Percentiles rank a stretch among this genome's conserved stretches.
Conservation (phyloP, 495 filamentous ascomycete genomes). For the Neurospora sp. region DNA sequence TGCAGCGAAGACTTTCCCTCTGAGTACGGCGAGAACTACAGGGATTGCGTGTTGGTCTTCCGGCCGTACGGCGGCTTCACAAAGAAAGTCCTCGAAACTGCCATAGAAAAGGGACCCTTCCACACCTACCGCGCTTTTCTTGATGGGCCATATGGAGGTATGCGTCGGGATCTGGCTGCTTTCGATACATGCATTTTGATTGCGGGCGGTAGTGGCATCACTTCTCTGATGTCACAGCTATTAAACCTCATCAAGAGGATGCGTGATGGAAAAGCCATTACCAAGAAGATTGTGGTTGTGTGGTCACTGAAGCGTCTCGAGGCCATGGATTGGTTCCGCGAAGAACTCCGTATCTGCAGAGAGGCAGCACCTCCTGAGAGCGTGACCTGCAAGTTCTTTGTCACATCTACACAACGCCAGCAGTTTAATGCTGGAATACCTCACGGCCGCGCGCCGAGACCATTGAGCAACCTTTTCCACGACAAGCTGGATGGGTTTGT, state of each 20-base stretch:
- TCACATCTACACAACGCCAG: slow-evolving; percentile 61
- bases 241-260: slow-evolving; percentile 90
- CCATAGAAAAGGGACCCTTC: slow-evolving; percentile 70
- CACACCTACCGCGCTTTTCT: slow-evolving; percentile 83
- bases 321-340: slow-evolving; percentile 96
- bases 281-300: slow-evolving; percentile 77
- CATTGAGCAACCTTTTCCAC: slow-evolving; percentile 60
- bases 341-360: slow-evolving; percentile 82
- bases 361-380: slow-evolving; percentile 74
- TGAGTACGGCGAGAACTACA: slow-evolving; percentile 72
- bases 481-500: slow-evolving; percentile 78
- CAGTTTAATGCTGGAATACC: slow-evolving; percentile 13
- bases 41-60: slow-evolving; percentile 85
- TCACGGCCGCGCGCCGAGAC: slow-evolving; percentile 43
- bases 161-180: slow-evolving; percentile 81
- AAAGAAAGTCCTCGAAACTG: slow-evolving; percentile 61
- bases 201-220: slow-evolving; percentile 90
- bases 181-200: slow-evolving; percentile 91
- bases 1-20: slow-evolving; percentile 79
- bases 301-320: slow-evolving; percentile 86
- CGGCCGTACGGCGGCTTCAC: slow-evolving; percentile 88
- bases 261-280: slow-evolving; percentile 85
- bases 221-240: slow-evolving; percentile 81
- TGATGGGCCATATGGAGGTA: slow-evolving; percentile 90
- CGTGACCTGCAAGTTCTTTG: slow-evolving; percentile 88